Evolutionary conservation across 2,329 filamentous ascomycete genomes (phyloP).

Genomic region (Fusarium dlaminii): DNA sequence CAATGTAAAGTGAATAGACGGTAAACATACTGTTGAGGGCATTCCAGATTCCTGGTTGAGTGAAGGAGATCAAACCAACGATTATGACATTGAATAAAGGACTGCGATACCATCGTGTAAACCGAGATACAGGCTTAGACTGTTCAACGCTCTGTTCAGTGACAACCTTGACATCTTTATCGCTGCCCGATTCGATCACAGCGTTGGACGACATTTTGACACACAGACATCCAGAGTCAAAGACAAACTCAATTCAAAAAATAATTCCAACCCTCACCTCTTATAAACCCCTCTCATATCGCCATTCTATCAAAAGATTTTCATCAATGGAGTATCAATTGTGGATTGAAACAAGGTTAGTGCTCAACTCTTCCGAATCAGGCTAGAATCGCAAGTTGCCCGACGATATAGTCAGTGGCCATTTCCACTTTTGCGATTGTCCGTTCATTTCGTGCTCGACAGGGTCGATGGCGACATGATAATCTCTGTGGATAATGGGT

Average conservation of each 20-base stretch:
- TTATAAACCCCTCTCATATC: constrained; percentile 1
- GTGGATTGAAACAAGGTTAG: constrained; percentile 14
- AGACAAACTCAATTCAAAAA: background rate
- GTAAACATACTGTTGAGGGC: constrained; percentile 56
- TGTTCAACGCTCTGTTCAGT: constrained; percentile 20
- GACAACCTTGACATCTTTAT: constrained; percentile 28
- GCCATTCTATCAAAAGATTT: background rate
- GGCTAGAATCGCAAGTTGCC: constrained; percentile 28
- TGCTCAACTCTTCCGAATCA: constrained; percentile 12
- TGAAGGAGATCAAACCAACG: constrained; percentile 62
- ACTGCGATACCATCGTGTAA: constrained; percentile 39
- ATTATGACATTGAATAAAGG: constrained; percentile 61
- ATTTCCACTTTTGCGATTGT: constrained; percentile 16
- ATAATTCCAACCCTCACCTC: background rate
- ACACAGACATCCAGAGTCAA: background rate
- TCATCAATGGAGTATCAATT: constrained; percentile 8
- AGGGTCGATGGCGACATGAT: constrained; percentile 35
- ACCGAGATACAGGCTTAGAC: constrained; percentile 33
- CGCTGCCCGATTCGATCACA: constrained; percentile 18
- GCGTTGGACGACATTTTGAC: constrained; percentile 21
- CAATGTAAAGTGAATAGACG: accelerated
- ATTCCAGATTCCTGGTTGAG: constrained; percentile 63
- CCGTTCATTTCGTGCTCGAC: constrained; percentile 31
- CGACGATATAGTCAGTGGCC: constrained; percentile 12
- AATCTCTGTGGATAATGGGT: background rate